Conservation (phyloP, 345 rosid genomes). For the Eucalyptus pauciflora region DNA sequence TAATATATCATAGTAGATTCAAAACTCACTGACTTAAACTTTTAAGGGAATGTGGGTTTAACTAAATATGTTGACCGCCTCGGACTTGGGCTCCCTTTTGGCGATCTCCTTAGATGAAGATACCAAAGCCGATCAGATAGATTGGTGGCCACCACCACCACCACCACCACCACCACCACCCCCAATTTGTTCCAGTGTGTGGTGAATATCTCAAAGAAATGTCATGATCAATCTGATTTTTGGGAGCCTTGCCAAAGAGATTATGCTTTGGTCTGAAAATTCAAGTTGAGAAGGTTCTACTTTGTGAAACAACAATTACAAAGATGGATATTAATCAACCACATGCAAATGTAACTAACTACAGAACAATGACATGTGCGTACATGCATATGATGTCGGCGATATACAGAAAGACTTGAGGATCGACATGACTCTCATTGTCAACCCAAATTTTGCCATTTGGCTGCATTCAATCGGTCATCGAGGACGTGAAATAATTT, state of each 20-base stretch:
- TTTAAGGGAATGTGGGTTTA: not conserved
- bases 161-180: too few relatives aligned
- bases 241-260: not conserved
- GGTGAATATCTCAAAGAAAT: not conserved
- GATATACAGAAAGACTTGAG: not conserved
- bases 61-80: not conserved
- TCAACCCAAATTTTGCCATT: not conserved
- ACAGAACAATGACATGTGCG: not conserved
- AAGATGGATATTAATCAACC: not conserved
- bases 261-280: not conserved
- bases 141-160: not conserved
- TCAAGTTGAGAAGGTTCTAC: not conserved
- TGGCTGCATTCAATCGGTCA: not conserved
- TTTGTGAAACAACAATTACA: not conserved
- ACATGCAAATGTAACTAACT: not conserved
- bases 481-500: not conserved
- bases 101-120: not conserved
- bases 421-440: not conserved
- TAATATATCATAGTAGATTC: not conserved
- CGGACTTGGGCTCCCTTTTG: not conserved
- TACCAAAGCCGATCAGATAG: not conserved
- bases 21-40: not conserved
- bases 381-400: too few relatives aligned
- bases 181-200: not conserved
- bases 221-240: not conserved